These are phyloP conservation scores for Verbascum thapsus DNA, from an alignment of 257 asterid species.

Conservation along the genomic window DNA sequence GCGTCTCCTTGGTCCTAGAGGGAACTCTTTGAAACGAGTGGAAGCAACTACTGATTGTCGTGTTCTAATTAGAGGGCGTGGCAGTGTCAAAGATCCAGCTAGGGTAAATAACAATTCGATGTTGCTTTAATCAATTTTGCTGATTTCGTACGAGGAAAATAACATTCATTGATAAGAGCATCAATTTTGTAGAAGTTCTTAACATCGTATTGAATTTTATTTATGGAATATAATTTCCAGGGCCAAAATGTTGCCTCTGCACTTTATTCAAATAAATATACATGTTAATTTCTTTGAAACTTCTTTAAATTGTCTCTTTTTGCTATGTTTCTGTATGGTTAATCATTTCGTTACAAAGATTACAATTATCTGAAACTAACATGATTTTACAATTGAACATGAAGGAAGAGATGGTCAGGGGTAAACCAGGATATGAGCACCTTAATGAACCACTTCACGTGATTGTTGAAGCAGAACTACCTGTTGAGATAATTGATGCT, in stretches of 20 bases:
- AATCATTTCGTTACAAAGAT: not conserved
- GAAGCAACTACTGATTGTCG: slow-evolving; percentile 97
- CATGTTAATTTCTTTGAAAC: too few species aligned
- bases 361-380: slow-evolving; percentile 16
- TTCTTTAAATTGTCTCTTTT: too few species aligned
- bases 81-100: slow-evolving; percentile 94
- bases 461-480: slow-evolving; percentile 91
- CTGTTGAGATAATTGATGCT: slow-evolving; percentile 89
- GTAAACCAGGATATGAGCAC: slow-evolving; percentile 97
- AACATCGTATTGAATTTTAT: not conserved
- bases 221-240: too few species aligned
- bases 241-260: too few species aligned
- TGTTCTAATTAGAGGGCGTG: slow-evolving; percentile 94
- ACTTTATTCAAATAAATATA: too few species aligned
- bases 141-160: too few species aligned
- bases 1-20: slow-evolving; percentile 99
- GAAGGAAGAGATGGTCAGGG: slow-evolving; percentile 99
- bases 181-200: not conserved
- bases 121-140: slow-evolving; percentile 7
- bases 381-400: slow-evolving; percentile 30
- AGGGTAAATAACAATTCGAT: slow-evolving; percentile 68
- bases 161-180: slow-evolving; percentile 29
- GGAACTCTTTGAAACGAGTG: slow-evolving; percentile 95
- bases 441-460: slow-evolving; percentile 95
- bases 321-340: not conserved